These are phyloP conservation scores for Globisporangium viniferum DNA, from an alignment of 352 stramenopile species.

Conservation along the genomic window DNA sequence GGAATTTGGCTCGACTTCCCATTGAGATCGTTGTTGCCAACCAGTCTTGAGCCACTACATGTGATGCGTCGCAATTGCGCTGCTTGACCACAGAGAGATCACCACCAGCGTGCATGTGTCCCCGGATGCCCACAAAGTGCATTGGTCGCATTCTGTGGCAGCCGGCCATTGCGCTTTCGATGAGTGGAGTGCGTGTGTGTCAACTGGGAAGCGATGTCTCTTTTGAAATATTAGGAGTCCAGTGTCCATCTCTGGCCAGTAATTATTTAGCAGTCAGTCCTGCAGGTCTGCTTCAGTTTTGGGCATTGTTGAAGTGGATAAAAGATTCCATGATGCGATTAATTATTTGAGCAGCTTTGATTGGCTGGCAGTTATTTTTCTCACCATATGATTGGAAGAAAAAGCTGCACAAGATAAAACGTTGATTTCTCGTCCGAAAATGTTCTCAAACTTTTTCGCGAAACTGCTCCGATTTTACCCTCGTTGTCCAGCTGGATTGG, in stretches of 20 bases:
- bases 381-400: constrained; percentile 2
- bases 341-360: not conserved
- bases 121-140: too few relatives aligned
- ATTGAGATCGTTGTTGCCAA: not conserved
- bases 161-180: not conserved
- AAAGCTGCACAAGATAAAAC: not conserved
- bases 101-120: not conserved
- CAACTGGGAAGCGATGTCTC: not conserved
- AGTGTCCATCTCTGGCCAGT: not conserved
- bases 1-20: too few relatives aligned
- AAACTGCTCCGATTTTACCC: not conserved
- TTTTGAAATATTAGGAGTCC: not conserved
- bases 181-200: not conserved
- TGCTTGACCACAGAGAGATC: not conserved
- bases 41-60: not conserved
- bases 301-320: not conserved
- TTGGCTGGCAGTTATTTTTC: not conserved
- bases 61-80: not conserved
- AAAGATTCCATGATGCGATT: not conserved
- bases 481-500: not conserved
- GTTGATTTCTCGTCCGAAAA: not conserved
- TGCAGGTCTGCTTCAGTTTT: not conserved
- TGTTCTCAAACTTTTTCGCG: not conserved
- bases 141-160: not conserved
- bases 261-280: not conserved